phyloP scores from a whole-genome alignment of 306 rosid species.

The Casuarina equisetifolia region DNA sequence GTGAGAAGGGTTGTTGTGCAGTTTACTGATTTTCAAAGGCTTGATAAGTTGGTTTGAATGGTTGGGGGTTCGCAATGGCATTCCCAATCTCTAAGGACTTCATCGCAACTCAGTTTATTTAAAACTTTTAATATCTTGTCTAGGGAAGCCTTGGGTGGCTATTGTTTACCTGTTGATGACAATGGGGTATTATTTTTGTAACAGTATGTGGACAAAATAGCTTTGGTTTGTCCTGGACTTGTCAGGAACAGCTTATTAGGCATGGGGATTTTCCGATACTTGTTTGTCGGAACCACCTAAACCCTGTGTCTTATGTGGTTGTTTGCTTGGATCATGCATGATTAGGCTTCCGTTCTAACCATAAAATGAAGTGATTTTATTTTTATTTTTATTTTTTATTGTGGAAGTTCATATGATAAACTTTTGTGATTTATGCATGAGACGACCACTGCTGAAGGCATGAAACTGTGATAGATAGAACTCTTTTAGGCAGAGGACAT shows the following conservation, averaged over 20 bases:
- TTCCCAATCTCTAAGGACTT: neutral
- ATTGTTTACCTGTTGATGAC: neutral
- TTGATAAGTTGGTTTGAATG: neutral
- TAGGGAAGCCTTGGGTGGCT: neutral
- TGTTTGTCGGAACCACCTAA: too few species aligned
- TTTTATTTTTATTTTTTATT: too few species aligned
- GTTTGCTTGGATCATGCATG: too few species aligned
- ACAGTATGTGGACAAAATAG: too few species aligned
- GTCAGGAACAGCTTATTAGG: too few species aligned
- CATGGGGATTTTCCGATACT: too few species aligned
- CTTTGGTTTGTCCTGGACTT: too few species aligned
- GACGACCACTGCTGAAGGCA: neutral
- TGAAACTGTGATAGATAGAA: neutral
- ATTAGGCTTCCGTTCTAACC: too few species aligned
- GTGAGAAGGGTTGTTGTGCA: neutral
- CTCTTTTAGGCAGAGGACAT: neutral
- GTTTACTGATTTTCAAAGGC: neutral
- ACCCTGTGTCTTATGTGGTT: too few species aligned
- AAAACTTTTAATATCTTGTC: neutral
- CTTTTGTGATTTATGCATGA: neutral
- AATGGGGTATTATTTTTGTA: too few species aligned
- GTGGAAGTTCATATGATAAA: neutral
- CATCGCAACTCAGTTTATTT: neutral
- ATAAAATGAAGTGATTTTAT: neutral
- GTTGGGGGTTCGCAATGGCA: neutral